These are phyloP conservation scores for Xylariaceae sp. DNA, from an alignment of 2,329 filamentous ascomycete genomes.

Conservation along the genomic window DNA sequence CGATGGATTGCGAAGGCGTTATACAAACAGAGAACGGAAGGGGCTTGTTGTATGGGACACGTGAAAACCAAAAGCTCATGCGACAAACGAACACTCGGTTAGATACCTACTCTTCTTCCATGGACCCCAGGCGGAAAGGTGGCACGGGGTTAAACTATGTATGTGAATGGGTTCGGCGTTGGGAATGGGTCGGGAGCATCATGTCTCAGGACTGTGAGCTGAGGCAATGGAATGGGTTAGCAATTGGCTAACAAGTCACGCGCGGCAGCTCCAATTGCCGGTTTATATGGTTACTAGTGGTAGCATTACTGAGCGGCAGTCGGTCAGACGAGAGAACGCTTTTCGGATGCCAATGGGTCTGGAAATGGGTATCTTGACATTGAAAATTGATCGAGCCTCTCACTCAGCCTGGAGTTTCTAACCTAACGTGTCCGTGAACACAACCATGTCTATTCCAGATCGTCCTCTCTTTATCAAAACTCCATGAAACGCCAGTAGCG, in stretches of 20 bases:
- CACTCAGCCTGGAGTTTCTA: conserved; percentile 6
- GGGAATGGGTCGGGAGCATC: conserved; percentile 5
- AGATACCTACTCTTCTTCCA: neutral
- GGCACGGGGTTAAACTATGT: conserved; percentile 3
- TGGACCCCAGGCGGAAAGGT: neutral
- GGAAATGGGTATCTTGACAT: conserved; percentile 20
- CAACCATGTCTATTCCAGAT: conserved; percentile 11
- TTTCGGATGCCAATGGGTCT: neutral
- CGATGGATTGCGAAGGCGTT: conserved; percentile 10
- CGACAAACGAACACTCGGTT: conserved; percentile 2
- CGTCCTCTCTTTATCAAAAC: conserved; percentile 15
- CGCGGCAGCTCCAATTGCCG: neutral
- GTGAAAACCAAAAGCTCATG: conserved; percentile 6
- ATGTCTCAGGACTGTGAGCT: neutral
- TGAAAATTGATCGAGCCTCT: conserved; percentile 12
- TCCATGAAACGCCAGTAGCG: conserved; percentile 17
- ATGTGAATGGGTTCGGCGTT: conserved; percentile 14
- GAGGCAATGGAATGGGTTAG: neutral
- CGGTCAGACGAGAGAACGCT: neutral
- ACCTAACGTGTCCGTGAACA: conserved; percentile 11
- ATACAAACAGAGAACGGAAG: conserved; percentile 6
- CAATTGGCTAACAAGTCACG: conserved; percentile 9
- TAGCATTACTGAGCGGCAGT: neutral
- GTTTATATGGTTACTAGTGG: neutral
- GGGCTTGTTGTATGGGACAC: conserved; percentile 9